Evolutionary conservation across 2,329 filamentous ascomycete genomes (phyloP).

Genomic region (Penicillium sp.): DNA sequence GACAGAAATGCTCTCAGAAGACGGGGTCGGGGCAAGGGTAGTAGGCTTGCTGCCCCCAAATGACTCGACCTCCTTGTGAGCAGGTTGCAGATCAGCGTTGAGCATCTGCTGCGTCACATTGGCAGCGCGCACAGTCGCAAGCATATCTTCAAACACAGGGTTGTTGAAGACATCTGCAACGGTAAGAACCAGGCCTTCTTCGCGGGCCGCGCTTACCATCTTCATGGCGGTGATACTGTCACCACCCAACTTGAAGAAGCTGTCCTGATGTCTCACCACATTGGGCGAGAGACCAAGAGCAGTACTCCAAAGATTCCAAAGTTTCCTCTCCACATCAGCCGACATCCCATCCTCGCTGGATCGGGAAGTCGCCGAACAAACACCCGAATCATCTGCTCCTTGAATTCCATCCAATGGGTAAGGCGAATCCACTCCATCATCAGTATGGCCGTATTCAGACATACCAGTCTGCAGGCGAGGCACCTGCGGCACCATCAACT

Average conservation of each 20-base stretch:
- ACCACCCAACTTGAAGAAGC: conserved; percentile 42
- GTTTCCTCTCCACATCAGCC: conserved; percentile 30
- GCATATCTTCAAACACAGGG: conserved; percentile 39
- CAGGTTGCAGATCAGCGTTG: conserved; percentile 19
- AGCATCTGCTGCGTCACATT: conserved; percentile 23
- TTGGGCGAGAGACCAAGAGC: conserved; percentile 33
- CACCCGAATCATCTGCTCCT: conserved; percentile 21
- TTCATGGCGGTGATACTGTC: conserved; percentile 43
- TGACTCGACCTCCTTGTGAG: conserved; percentile 13
- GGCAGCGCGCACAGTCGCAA: conserved; percentile 26
- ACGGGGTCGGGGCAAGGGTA: conserved; percentile 14
- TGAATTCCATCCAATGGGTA: conserved; percentile 14
- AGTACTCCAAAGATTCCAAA: conserved; percentile 38
- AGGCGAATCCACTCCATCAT: conserved; percentile 17
- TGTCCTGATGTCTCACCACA: conserved; percentile 34
- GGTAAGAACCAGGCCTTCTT: conserved; percentile 38
- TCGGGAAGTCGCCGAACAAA: conserved; percentile 28
- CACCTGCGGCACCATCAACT: conserved; percentile 21
- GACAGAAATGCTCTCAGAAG: conserved; percentile 24
- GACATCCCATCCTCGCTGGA: conserved; percentile 28
- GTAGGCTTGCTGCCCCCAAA: conserved; percentile 15
- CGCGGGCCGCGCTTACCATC: conserved; percentile 38
- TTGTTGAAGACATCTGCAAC: conserved; percentile 44
- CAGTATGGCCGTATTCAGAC: conserved; percentile 13
- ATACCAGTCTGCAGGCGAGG: conserved; percentile 7